Percentiles rank a stretch among this genome's conserved stretches.
phyloP scores from a whole-genome alignment of 768 basidiomycete species.

The Boletales sp. region DNA sequence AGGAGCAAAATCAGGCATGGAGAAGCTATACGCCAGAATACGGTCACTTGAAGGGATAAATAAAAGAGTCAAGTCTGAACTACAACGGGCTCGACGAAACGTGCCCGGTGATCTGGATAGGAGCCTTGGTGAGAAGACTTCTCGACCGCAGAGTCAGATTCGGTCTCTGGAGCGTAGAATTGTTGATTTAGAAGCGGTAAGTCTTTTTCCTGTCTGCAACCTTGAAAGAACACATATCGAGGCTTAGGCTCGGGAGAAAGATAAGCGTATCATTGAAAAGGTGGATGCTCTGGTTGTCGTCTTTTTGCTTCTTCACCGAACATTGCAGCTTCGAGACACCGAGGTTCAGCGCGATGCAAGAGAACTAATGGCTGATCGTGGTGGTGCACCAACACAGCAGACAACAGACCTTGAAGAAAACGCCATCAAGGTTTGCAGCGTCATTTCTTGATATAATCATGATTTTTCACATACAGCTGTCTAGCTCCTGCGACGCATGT shows the following conservation, averaged over 20 bases:
- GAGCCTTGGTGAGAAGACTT: neutral
- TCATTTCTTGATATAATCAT: neutral
- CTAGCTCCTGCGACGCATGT: slow-evolving; percentile 14
- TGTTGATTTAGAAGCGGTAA: slow-evolving; percentile 1
- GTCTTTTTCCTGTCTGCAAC: neutral
- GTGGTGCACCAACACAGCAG: neutral
- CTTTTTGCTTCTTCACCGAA: neutral
- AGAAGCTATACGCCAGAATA: slow-evolving; percentile 8
- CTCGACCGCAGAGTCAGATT: slow-evolving; percentile 3
- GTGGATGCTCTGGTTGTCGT: neutral
- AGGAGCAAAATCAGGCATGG: slow-evolving; percentile 3
- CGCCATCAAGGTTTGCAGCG: slow-evolving; percentile 7
- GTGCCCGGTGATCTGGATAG: neutral
- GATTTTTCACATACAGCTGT: neutral
- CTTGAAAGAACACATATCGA: neutral
- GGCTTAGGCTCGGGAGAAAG: slow-evolving; percentile 9
- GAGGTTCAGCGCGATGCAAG: slow-evolving; percentile 15
- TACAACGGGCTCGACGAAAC: neutral
- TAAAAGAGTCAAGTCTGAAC: slow-evolving; percentile 1
- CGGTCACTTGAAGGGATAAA: slow-evolving; percentile 10
- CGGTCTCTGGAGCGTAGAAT: slow-evolving; percentile 7
- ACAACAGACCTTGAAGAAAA: slow-evolving; percentile 6
- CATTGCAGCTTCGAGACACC: slow-evolving; percentile 10
- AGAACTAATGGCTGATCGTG: slow-evolving; percentile 6
- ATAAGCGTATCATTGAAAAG: slow-evolving; percentile 15